These are phyloP conservation scores for Evernia prunastri DNA, from an alignment of 495 filamentous ascomycete species.

Conservation along the genomic window DNA sequence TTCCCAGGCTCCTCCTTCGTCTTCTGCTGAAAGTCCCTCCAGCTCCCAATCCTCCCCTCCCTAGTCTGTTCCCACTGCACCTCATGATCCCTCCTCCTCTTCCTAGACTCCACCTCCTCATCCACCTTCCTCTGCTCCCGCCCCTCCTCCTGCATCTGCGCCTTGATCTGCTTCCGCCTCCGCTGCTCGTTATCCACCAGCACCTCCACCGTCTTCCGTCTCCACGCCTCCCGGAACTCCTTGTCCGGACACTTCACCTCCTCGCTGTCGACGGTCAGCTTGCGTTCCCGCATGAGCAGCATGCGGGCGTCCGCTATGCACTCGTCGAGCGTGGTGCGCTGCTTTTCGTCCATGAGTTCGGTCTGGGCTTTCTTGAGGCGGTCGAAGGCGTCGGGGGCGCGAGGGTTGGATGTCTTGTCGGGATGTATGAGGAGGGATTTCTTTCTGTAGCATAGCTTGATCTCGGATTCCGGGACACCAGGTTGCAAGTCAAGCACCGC, in stretches of 20 bases:
- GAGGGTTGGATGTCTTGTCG: slow-evolving; percentile 90
- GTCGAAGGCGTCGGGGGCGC: slow-evolving; percentile 93
- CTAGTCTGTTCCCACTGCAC: slow-evolving; percentile 89
- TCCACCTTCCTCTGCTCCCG: slow-evolving; percentile 81
- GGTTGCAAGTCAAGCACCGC: slow-evolving; percentile 93
- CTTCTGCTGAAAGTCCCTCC: slow-evolving; percentile 84
- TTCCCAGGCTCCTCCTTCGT: slow-evolving; percentile 46
- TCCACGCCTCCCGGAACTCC: slow-evolving; percentile 77
- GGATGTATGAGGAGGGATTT: slow-evolving; percentile 98
- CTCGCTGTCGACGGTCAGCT: slow-evolving; percentile 80
- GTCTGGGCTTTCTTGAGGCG: slow-evolving; percentile 91
- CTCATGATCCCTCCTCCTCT: slow-evolving; percentile 89
- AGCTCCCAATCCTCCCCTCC: slow-evolving; percentile 86
- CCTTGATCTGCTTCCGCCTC: slow-evolving; percentile 78
- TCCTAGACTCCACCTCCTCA: slow-evolving; percentile 77
- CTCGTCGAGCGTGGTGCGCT: slow-evolving; percentile 79
- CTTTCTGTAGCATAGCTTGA: slow-evolving; percentile 86
- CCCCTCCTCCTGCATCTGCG: slow-evolving; percentile 93
- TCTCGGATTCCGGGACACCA: slow-evolving; percentile 90
- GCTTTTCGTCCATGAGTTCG: slow-evolving; percentile 87
- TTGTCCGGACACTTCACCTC: slow-evolving; percentile 66
- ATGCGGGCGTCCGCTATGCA: slow-evolving; percentile 93
- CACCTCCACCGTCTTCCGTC: slow-evolving; percentile 84
- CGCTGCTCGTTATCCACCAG: slow-evolving; percentile 89
- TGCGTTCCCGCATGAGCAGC: slow-evolving; percentile 86